phyloP scores from a whole-genome alignment of 2,329 filamentous ascomycete genomes.

The Talaromyces sp. region DNA sequence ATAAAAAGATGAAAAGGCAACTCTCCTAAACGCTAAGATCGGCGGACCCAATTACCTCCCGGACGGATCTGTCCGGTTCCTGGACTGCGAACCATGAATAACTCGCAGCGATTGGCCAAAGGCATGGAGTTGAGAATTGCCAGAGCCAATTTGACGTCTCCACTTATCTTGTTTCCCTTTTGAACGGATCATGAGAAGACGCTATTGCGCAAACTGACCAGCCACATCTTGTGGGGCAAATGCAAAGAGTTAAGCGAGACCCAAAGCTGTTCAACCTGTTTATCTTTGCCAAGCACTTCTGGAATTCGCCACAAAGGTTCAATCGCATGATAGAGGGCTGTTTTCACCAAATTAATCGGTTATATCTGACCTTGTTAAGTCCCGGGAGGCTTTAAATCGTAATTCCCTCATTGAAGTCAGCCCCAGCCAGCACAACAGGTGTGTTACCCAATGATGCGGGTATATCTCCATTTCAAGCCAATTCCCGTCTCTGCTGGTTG shows the following conservation, averaged over 20 bases:
- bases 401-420: no score
- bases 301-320: neutral
- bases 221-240: neutral
- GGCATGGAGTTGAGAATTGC: neutral
- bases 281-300: neutral
- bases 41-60: slow-evolving; percentile 13
- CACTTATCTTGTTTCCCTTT: neutral
- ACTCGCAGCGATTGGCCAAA: neutral
- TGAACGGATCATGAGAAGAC: neutral
- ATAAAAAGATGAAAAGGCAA: neutral
- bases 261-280: neutral
- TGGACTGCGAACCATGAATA: slow-evolving; percentile 10
- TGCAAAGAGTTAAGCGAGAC: slow-evolving; percentile 1
- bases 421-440: no score
- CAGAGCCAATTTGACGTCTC: neutral
- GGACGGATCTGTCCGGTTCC: slow-evolving; percentile 19
- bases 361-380: neutral
- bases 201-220: neutral
- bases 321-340: neutral
- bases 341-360: neutral
- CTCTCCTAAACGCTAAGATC: slow-evolving; percentile 18
- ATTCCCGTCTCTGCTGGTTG: no score
- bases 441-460: no score
- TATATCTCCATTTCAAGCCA: no score
- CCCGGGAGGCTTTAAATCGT: no score